Conservation (phyloP, 2,329 filamentous ascomycete genomes). For the Grosmannia huntii region DNA sequence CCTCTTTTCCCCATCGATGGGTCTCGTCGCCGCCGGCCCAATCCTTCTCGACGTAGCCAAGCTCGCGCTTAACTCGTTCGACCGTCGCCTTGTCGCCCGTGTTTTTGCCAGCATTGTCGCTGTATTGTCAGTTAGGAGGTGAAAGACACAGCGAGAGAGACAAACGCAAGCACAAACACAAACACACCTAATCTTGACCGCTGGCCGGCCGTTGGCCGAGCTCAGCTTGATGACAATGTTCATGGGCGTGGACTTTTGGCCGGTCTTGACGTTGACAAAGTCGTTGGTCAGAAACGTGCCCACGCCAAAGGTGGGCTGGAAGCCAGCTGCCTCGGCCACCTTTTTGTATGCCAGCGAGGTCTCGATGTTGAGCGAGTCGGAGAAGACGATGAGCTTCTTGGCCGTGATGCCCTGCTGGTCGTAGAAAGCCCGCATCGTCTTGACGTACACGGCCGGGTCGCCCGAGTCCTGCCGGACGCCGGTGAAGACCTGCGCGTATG, state of each 20-base stretch:
- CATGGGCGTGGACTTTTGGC: slow-evolving; percentile 74
- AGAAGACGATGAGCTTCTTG: slow-evolving; percentile 87
- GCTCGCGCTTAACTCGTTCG: slow-evolving; percentile 65
- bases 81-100: slow-evolving; percentile 76
- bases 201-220: slow-evolving; percentile 65
- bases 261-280: slow-evolving; percentile 58
- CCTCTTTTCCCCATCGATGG: slow-evolving; percentile 59
- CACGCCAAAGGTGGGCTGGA: slow-evolving; percentile 82
- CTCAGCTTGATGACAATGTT: slow-evolving; percentile 98
- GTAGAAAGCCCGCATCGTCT: slow-evolving; percentile 71
- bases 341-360: slow-evolving; percentile 82
- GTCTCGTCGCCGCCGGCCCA: slow-evolving; percentile 81
- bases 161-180: slow-evolving; percentile 7
- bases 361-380: slow-evolving; percentile 86
- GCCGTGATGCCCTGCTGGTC: slow-evolving; percentile 59
- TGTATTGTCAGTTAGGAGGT: background rate
- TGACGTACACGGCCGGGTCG: slow-evolving; percentile 68
- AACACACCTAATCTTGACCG: slow-evolving; percentile 69
- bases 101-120: slow-evolving; percentile 84
- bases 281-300: slow-evolving; percentile 96
- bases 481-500: slow-evolving; percentile 70
- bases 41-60: slow-evolving; percentile 75
- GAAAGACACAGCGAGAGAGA: background rate
- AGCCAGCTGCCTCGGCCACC: slow-evolving; percentile 65
- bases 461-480: slow-evolving; percentile 87